Evolutionary conservation across 176 grass and related monocot genomes (phyloP), one percentile per base, ranked within the genome.

Genomic region (Oryza meridionalis): DNA sequence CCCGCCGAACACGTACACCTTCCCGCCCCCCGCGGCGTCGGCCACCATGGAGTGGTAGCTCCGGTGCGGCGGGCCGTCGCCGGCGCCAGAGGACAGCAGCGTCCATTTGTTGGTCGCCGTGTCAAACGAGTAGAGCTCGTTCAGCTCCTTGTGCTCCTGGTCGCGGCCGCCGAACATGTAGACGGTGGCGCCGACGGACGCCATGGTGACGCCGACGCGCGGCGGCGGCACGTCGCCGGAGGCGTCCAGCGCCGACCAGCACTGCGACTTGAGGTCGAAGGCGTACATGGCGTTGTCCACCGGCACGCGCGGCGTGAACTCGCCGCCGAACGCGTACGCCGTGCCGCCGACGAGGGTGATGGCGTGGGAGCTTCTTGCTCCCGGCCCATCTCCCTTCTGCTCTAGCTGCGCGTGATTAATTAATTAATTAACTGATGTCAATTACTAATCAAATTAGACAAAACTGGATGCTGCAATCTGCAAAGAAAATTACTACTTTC

Each of bases 41-140:
- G 90, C 81, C 2, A 86, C 82, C 92, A 91, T 93, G 17, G 92
- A 97, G 67, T 97, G 95, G 82, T 94, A 97, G 88, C 95, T 97
- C 76, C 92, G 84, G 78, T 84, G 90, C 5, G 95, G 90, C 3
- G 92, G 95, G 65, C 84, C 82, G 0, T 21, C 15, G 37, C 91
- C 87, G 5, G 78, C 90, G 5, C 82, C 90, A 6, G 92, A 91
- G 9, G 92, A 90, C 0, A 97, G 88, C 2, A 91, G 86, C 11
- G 86, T 47, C 92, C 95, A 97, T 14, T 76, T 47, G 15, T 27
- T 67, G 14, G 90, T 86, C 7, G 58, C 62, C 7, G 92, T 91
- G 78, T 97, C 82, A 45, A 97, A 97, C 32, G 88, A 85, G 75
- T 88, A 97, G 26, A 97, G 83, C 90, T 97, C 90, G 66, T 94